Percentiles rank a stretch among this genome's conserved stretches.
These are phyloP conservation scores for Neoascochyta sp. DNA, from an alignment of 2,329 filamentous ascomycete species.

Conservation along the genomic window DNA sequence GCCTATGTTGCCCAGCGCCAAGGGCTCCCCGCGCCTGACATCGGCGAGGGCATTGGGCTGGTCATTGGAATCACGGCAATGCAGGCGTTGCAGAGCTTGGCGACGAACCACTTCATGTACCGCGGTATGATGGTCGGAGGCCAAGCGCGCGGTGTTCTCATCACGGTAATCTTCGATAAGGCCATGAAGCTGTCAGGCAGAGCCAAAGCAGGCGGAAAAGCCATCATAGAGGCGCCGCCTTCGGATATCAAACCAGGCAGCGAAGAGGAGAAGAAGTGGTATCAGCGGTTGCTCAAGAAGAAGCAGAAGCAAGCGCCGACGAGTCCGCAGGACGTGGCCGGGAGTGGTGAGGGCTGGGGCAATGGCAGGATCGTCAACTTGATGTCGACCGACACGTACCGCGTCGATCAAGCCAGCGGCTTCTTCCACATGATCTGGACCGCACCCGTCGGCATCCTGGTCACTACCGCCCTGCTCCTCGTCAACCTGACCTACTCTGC, in stretches of 20 bases:
- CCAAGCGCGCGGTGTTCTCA: constrained; percentile 74
- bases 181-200: constrained; percentile 83
- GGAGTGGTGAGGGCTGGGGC: constrained; percentile 79
- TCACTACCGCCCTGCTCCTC: constrained; percentile 75
- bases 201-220: constrained; percentile 75
- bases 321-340: constrained; percentile 51
- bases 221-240: constrained; percentile 40
- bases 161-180: constrained; percentile 87
- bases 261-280: constrained; percentile 51
- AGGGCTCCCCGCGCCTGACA: constrained; percentile 57
- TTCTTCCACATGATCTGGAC: constrained; percentile 93
- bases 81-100: constrained; percentile 77
- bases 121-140: constrained; percentile 89
- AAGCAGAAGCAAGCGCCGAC: constrained; percentile 43
- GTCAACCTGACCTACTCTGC: constrained; percentile 89
- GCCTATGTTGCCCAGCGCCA: constrained; percentile 65
- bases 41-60: constrained; percentile 74
- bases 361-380: constrained; percentile 89
- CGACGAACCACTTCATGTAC: constrained; percentile 88
- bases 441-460: constrained; percentile 69
- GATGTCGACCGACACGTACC: constrained; percentile 94
- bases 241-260: constrained; percentile 47
- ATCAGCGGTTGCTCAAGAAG: constrained; percentile 46
- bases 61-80: constrained; percentile 80
- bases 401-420: constrained; percentile 81